phyloP scores from a whole-genome alignment of 306 rosid genomes.

The Hippophae gyantsensis region DNA sequence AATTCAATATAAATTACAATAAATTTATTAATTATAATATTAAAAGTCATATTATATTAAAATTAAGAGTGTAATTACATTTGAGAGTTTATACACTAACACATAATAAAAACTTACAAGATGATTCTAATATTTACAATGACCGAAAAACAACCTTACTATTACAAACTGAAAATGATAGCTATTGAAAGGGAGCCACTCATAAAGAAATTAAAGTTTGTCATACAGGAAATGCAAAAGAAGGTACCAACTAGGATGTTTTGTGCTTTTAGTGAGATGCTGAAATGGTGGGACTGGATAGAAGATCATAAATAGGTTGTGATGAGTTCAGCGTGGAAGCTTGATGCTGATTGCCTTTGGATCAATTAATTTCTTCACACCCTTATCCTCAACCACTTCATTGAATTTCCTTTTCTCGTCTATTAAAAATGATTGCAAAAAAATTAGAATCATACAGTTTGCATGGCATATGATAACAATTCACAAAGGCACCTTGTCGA shows the following conservation, averaged over 20 bases:
- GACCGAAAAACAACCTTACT: too few relatives aligned
- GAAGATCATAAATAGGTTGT: conserved; percentile 51
- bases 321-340: conserved; percentile 56
- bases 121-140: too few relatives aligned
- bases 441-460: not conserved
- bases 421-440: conserved; percentile 11
- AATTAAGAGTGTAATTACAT: too few relatives aligned
- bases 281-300: conserved; percentile 67
- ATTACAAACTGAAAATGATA: too few relatives aligned
- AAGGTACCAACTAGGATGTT: conserved; percentile 56
- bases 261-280: conserved; percentile 86
- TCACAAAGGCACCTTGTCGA: not conserved
- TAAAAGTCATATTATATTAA: too few relatives aligned
- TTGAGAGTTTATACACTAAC: too few relatives aligned
- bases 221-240: conserved; percentile 17
- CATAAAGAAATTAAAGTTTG: conserved; percentile 13
- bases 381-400: conserved; percentile 84
- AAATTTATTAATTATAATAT: too few relatives aligned
- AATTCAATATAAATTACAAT: too few relatives aligned
- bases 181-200: not conserved
- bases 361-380: conserved; percentile 57
- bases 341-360: conserved; percentile 29
- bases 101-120: too few relatives aligned
- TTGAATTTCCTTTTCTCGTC: conserved; percentile 92
- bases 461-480: not conserved